Percentiles rank a stretch among this genome's conserved stretches.
These are phyloP conservation scores for Fusarium sp. DNA, from an alignment of 2,329 filamentous ascomycete genomes.

Conservation along the genomic window DNA sequence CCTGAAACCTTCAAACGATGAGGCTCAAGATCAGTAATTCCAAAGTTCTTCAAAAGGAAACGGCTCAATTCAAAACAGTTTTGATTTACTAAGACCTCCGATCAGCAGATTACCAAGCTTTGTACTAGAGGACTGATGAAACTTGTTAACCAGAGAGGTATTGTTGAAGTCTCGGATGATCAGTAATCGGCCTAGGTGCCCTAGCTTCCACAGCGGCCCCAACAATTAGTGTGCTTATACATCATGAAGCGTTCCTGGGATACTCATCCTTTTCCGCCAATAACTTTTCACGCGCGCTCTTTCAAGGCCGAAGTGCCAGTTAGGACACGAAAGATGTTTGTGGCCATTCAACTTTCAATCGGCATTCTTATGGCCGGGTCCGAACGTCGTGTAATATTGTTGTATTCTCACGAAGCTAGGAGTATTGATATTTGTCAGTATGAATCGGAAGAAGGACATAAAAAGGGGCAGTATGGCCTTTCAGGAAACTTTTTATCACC, in stretches of 20 bases:
- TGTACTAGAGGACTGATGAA: background rate
- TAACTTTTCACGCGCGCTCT: background rate
- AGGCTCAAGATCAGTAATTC: constrained; percentile 12
- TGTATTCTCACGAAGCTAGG: background rate
- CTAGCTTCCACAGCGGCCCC: background rate
- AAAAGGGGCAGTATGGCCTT: background rate
- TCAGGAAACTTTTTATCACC: background rate
- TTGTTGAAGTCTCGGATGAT: background rate
- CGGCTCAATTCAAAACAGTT: background rate
- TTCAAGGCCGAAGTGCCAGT: background rate
- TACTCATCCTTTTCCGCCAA: background rate
- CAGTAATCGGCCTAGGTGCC: background rate
- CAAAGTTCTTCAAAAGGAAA: background rate
- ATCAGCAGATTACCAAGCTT: background rate
- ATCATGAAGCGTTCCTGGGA: background rate
- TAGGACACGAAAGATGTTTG: background rate
- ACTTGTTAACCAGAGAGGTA: background rate
- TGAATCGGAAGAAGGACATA: background rate
- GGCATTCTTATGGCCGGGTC: background rate
- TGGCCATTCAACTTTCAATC: background rate
- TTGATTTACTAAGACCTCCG: constrained; percentile 8
- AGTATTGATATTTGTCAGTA: background rate
- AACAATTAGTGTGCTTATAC: background rate
- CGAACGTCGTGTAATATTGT: background rate
- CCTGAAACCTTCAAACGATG: too few relatives aligned